Conservation (phyloP, 768 basidiomycete genomes). For the Rhizopogon vulgaris region DNA sequence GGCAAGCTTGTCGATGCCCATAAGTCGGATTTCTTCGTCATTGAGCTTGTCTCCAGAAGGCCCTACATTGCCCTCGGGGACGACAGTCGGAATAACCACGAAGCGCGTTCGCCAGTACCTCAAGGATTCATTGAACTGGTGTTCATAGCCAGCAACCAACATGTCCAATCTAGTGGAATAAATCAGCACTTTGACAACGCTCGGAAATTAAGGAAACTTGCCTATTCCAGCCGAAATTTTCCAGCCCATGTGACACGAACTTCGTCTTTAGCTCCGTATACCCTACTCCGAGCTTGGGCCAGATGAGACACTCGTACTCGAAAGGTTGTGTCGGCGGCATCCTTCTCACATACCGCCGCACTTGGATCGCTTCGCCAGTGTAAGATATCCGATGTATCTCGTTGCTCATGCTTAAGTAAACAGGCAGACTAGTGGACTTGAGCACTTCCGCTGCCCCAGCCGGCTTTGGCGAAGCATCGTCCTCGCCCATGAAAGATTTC, state of each 20-base stretch:
- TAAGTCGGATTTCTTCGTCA: slow-evolving; percentile 81
- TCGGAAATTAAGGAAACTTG: slow-evolving; percentile 24
- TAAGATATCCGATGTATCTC: slow-evolving; percentile 93
- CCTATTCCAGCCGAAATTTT: slow-evolving; percentile 87
- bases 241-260: slow-evolving; percentile 73
- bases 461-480: slow-evolving; percentile 46
- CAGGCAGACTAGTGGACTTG: slow-evolving; percentile 55
- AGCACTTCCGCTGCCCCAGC: slow-evolving; percentile 63
- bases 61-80: slow-evolving; percentile 48
- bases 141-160: slow-evolving; percentile 79
- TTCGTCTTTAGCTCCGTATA: slow-evolving; percentile 75
- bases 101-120: slow-evolving; percentile 95
- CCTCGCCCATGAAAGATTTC: slow-evolving; percentile 56
- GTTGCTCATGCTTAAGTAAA: slow-evolving; percentile 92
- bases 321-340: slow-evolving; percentile 59
- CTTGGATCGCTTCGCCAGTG: slow-evolving; percentile 85
- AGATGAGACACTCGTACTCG: slow-evolving; percentile 85
- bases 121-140: slow-evolving; percentile 72
- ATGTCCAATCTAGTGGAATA: slow-evolving; percentile 62
- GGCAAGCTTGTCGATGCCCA: slow-evolving; percentile 88
- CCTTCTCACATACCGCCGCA: slow-evolving; percentile 77
- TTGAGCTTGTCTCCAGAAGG: slow-evolving; percentile 69
- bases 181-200: neutral
- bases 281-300: slow-evolving; percentile 85
- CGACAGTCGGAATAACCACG: slow-evolving; percentile 80